These are phyloP conservation scores for Lotus japonicus DNA, from an alignment of 306 rosid genomes.

Conservation along the genomic window DNA sequence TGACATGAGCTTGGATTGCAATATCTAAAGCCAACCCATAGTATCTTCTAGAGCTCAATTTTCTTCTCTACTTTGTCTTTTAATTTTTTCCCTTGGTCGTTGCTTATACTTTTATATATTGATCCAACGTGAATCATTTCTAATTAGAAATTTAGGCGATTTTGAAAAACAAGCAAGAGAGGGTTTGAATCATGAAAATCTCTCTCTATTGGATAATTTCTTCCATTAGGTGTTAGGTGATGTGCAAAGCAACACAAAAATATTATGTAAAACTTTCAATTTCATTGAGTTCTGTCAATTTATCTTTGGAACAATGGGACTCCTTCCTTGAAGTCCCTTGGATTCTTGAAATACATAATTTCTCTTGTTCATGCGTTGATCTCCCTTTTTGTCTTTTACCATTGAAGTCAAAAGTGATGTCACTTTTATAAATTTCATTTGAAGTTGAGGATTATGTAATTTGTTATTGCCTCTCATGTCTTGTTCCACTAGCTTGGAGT, in stretches of 20 bases:
- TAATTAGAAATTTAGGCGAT: neutral
- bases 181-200: neutral
- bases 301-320: no score
- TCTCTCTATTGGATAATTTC: neutral
- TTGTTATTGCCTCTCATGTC: no score
- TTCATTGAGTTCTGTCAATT: neutral
- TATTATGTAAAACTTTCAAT: neutral
- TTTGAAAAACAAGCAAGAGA: neutral
- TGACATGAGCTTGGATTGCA: conserved; percentile 15
- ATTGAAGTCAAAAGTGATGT: neutral
- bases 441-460: neutral
- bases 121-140: neutral
- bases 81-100: neutral
- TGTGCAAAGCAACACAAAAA: neutral
- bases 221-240: neutral
- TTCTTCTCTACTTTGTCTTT: neutral
- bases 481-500: no score
- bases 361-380: neutral
- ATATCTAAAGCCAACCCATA: conserved; percentile 18
- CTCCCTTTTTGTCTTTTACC: neutral
- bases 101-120: neutral
- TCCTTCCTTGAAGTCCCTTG: neutral
- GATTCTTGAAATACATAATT: no score
- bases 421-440: neutral
- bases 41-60: neutral